Base-by-base conservation (phyloP, 306 rosid genomes). In the Corylus americana region DNA sequence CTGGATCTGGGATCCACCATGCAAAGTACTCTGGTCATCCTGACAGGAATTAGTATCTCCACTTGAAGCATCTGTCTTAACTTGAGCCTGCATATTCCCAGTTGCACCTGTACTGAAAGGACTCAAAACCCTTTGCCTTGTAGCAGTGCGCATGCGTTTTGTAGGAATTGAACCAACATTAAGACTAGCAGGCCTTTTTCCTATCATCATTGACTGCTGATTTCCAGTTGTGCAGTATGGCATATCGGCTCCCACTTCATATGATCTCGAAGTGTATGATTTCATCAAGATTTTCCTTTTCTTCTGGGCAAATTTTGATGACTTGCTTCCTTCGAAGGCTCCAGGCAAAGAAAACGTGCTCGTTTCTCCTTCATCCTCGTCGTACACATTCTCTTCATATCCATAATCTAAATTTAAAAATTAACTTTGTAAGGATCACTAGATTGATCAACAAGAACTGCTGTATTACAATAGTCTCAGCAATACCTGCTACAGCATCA, bases 31-130 rank as follows among this genome's bases (percentile, higher is more conserved):
- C 86, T 93, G 97, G 83, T 96, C 99, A 82, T 96, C 99, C 83
- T 90, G 99, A 86, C 89, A 93, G 81, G 99, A 96, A 86, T 87
- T 93, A 39, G 99, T 91, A 84, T 96, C 99, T 55, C 99, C 99
- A 75, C 99, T 96, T 27, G 98, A 96, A 88, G 97, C 99, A 81
- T 96, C 99, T 61, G 94, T 86, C 89, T 89, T 96, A 71, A 84
- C 85, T 85, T 84, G 97, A 85, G 89, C 83, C 78, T 90, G 94
- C 58, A 75, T 47, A 75, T 83, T 82, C 82, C 90, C 94, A 78
- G 87, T 55, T 84, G 83, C 85, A 74, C 90, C 82, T 70, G 73
- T 81, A 76, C 92, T 55, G 79, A 87, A 91, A 79, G 97, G 97
- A 91, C 93, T 89, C 57, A 85, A 72, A 82, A 91, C 89, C 89